Evolutionary conservation across 2,329 filamentous ascomycete species (phyloP), one percentile per base, ranked within the genome.

Genomic region (Beauveria scarabaeidicola): DNA sequence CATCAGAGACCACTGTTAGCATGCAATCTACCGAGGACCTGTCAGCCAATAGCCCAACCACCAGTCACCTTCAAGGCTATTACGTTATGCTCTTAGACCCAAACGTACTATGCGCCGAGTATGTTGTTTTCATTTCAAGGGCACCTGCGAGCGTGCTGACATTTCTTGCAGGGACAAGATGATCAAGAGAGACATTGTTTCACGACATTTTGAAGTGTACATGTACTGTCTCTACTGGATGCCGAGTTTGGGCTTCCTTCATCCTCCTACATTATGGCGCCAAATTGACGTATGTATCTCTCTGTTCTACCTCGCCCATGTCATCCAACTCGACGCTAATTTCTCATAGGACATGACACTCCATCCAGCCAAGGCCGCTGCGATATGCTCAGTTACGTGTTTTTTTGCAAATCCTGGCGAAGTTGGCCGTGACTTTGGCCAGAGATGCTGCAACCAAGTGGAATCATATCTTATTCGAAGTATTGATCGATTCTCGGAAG

Each of bases 381-480:
- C 69, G n/a, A 67, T 77, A 11, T 75, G 74, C 56, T 70, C 74
- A 8, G 68, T 75, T 5, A 68, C 72, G 0, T 69, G 70, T 36
- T 67, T 73, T 32, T 72, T 75, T 46, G 67, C 75, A 36, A 69
- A 71, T 40, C 68, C 73, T 0, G 65, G 69, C 17, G 64, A 69
- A 9, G 66, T 66, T 3, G 69, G 69, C 3, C 68, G 69, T 9
- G 72, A 71, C 8, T 75, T 76, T 59, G 70, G 71, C 5, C 66
- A 68, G 52, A 72, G 68, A 52, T 77, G 74, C 62, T 72, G 69
- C 58, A 69, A 72, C 17, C 67, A 72, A 54, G 71, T 77, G 40
- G 74, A 77, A 58, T 68, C 71, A 55, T 70, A 73, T 64, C 63
- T 78, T 40, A 69, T 76, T 66, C 69, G 73, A 47, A 70, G 75